Evolutionary conservation across 441 rosid species (phyloP), one percentile per base, ranked within the genome.

Genomic region (Kokia cookei): DNA sequence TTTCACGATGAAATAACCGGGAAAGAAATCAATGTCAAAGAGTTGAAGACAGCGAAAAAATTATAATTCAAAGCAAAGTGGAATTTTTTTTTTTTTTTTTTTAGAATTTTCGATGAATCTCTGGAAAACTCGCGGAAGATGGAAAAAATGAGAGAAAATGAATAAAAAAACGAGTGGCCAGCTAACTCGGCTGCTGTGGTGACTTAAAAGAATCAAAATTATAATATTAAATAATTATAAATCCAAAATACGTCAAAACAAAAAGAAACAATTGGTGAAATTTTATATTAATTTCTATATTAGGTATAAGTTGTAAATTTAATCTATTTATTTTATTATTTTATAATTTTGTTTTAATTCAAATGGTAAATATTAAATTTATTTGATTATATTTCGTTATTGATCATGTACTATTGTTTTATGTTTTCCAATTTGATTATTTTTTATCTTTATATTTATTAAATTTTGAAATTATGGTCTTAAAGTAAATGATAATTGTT

Each of bases 151-250:
- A 32, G 37, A 32, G 69, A 68, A 63, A 55, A 75, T n/a, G 69
- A 76, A 73, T 68, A 86, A 71, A 77, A 83, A 84, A 86, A 88
- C 82, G 83, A 86, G 90, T 79, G 88, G 92, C 86, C 97, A 88
- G 93, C 95, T 87, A 87, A 87, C 85, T 59, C 47, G 80, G 83
- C 84, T 77, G 81, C 64, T 51, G 71, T 73, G 81, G 77, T 77
- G 85, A 77, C 84, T 68, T 77, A 80, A 32, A 32, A 73, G 66
- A 43, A 53, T 67, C 66, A 48, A 40, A 26, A 22, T 37, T 55
- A 8, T 64, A 55, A 7, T 59, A 57, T 48, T 7, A 59, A 53
- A 55, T 70, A 47, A 11, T 24, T 55, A n/a, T 54, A 19, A 50
- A 50, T 4, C 19, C 19, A 14, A 14, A 50, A 50, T 15, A n/a